Evolutionary conservation across 768 basidiomycete species (phyloP).

Genomic region (Tulasnella sp.): DNA sequence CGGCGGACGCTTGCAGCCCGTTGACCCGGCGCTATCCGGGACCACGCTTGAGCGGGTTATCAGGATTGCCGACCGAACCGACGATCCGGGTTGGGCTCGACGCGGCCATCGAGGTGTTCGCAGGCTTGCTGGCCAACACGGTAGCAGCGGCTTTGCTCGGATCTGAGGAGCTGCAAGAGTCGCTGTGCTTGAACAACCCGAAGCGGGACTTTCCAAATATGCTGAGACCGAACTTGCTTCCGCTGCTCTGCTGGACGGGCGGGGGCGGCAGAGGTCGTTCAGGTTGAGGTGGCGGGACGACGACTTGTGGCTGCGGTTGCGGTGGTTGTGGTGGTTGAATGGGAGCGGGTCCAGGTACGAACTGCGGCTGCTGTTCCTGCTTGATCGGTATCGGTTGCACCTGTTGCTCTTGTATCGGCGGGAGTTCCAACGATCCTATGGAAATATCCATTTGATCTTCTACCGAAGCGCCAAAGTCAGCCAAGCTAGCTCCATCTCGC

Average conservation of each 20-base stretch:
- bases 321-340: neutral
- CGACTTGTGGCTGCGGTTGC: too few relatives aligned
- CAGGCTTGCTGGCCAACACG: conserved; percentile 42
- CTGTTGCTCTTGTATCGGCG: neutral
- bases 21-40: conserved; percentile 21
- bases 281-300: neutral
- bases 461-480: neutral
- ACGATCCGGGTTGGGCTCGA: conserved; percentile 48
- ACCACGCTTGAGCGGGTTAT: conserved; percentile 45
- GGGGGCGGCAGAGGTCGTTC: conserved; percentile 11
- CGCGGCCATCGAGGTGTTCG: conserved; percentile 54
- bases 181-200: conserved; percentile 66
- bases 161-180: conserved; percentile 34
- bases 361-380: neutral
- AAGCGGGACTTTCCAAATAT: conserved; percentile 38
- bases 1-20: conserved; percentile 7
- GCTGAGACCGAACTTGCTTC: conserved; percentile 41
- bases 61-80: conserved; percentile 49
- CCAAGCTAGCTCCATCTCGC: too few relatives aligned
- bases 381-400: neutral
- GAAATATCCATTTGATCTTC: neutral
- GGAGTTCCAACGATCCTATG: neutral
- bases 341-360: too few relatives aligned
- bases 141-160: conserved; percentile 28
- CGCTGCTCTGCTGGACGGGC: neutral